Percentiles rank a stretch among this genome's conserved stretches.
phyloP scores from a whole-genome alignment of 768 basidiomycete species.

The Tricholoma terreum region DNA sequence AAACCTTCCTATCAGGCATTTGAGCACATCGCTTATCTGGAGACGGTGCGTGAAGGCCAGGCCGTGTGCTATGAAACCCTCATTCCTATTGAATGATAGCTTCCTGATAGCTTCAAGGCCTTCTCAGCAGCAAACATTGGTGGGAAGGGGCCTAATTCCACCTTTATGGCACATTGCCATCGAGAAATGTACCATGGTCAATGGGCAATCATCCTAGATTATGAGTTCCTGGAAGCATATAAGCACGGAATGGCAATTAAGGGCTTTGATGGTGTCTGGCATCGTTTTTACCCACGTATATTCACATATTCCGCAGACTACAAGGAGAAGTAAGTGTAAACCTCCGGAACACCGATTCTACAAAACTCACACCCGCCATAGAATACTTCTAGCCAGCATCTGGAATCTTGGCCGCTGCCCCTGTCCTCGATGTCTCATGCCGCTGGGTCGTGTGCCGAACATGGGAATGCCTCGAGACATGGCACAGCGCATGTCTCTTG shows the following conservation, averaged over 20 bases:
- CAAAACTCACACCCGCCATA: not conserved
- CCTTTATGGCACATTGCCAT: constrained; percentile 17
- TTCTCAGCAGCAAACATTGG: not conserved
- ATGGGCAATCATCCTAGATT: constrained; percentile 20
- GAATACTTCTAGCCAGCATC: constrained; percentile 14
- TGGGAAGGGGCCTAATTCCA: not conserved
- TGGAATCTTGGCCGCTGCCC: constrained; percentile 13
- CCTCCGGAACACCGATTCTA: not conserved
- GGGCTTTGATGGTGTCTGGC: constrained; percentile 16
- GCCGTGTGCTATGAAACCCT: not conserved
- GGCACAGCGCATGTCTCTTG: not conserved
- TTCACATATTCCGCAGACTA: constrained; percentile 29
- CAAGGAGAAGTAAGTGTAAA: constrained; percentile 23
- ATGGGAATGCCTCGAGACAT: constrained; percentile 3
- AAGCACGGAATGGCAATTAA: constrained; percentile 18
- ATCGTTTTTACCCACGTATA: constrained; percentile 21
- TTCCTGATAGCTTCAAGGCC: constrained; percentile 4
- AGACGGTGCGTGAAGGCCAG: constrained; percentile 18
- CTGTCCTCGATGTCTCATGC: constrained; percentile 12
- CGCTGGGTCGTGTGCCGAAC: constrained; percentile 1
- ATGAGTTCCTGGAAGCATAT: constrained; percentile 21
- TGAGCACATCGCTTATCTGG: constrained; percentile 26
- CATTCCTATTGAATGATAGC: not conserved
- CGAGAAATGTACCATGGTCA: constrained; percentile 25
- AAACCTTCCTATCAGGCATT: constrained; percentile 17